A percentile compares a stretch with the other conserved stretches of the same genome.
These are phyloP conservation scores for Barnettozyma pratensis DNA, from an alignment of 805 yeast species.

Conservation along the genomic window DNA sequence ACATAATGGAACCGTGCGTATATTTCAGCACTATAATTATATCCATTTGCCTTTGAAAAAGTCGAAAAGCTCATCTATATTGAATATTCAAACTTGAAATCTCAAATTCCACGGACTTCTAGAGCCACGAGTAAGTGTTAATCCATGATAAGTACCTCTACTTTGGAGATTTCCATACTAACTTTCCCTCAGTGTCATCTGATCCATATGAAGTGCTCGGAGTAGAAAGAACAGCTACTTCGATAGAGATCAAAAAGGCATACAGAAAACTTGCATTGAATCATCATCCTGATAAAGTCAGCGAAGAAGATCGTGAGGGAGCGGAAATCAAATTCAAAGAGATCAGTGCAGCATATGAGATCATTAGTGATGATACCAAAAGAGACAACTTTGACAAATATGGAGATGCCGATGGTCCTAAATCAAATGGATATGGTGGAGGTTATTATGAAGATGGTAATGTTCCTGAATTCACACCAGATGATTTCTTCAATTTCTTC, in stretches of 20 bases:
- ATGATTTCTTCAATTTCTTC: slow-evolving; percentile 75
- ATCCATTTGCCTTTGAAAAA: neutral
- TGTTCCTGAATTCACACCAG: slow-evolving; percentile 50
- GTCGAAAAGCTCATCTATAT: neutral
- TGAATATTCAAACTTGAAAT: neutral
- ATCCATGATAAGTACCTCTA: neutral
- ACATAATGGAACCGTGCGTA: neutral
- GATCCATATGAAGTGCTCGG: slow-evolving; percentile 62
- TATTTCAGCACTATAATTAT: neutral
- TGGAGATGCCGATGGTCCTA: slow-evolving; percentile 38
- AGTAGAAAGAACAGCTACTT: slow-evolving; percentile 57
- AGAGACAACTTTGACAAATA: slow-evolving; percentile 55
- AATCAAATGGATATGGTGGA: slow-evolving; percentile 27
- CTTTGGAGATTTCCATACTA: neutral
- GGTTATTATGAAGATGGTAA: slow-evolving; percentile 36
- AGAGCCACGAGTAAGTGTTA: neutral
- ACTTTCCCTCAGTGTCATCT: slow-evolving; percentile 9
- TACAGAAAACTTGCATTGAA: slow-evolving; percentile 78
- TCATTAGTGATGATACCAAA: slow-evolving; percentile 63
- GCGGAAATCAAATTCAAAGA: slow-evolving; percentile 82
- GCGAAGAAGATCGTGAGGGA: slow-evolving; percentile 56
- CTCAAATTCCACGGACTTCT: neutral
- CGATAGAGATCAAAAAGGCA: slow-evolving; percentile 74
- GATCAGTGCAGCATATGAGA: slow-evolving; percentile 80
- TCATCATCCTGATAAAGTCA: slow-evolving; percentile 86